Conservation (phyloP, 202 grass and related monocot genomes). For the Saccharum hybrid region DNA sequence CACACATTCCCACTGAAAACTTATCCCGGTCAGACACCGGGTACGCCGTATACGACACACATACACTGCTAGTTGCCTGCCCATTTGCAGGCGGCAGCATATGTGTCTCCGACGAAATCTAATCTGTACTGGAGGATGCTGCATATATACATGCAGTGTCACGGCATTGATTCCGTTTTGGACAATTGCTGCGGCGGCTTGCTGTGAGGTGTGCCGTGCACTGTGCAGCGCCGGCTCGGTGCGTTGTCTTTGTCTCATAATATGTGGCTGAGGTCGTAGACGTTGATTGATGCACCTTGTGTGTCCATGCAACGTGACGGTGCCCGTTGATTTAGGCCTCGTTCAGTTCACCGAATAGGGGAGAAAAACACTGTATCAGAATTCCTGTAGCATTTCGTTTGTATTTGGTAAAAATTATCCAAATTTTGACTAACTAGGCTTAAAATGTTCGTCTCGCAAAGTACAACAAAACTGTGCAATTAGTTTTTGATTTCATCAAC, state of each 20-base stretch:
- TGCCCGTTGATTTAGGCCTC: too few species aligned
- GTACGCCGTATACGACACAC: neutral
- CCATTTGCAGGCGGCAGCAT: neutral
- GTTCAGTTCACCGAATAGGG: too few species aligned
- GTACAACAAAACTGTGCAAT: too few species aligned
- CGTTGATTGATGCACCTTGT: neutral
- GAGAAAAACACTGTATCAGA: too few species aligned
- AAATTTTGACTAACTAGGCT: too few species aligned
- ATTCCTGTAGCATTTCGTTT: too few species aligned
- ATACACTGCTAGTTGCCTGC: neutral
- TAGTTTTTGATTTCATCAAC: too few species aligned
- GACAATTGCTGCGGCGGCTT: neutral
- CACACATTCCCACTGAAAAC: too few species aligned
- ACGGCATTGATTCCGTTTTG: constrained; percentile 12
- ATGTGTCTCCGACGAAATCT: constrained; percentile 6
- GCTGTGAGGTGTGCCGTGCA: neutral
- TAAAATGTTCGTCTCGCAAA: too few species aligned
- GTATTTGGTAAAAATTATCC: too few species aligned
- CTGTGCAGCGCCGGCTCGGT: neutral
- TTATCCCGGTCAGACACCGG: neutral
- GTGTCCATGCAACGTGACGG: too few species aligned
- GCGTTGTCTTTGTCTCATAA: neutral
- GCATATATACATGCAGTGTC: too few species aligned
- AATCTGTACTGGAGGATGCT: neutral
- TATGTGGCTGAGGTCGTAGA: neutral